Conservation (phyloP, 106 monocot genomes). For the Triglochin maritima region DNA sequence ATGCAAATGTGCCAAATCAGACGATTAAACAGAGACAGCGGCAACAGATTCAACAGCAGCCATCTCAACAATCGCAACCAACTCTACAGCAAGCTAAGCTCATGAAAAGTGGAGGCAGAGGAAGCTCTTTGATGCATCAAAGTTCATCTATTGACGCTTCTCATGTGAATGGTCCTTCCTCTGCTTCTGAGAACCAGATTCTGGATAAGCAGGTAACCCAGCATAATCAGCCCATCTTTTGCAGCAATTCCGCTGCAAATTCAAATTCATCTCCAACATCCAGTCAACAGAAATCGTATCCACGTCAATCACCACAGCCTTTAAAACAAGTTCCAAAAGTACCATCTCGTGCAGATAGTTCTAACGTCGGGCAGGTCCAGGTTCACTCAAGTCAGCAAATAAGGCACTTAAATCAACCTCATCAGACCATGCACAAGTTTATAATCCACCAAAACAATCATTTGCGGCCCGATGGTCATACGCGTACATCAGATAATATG, state of each 20-base stretch:
- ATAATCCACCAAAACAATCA: conserved; percentile 44
- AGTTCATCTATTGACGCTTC: conserved; percentile 37
- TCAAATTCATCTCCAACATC: conserved; percentile 25
- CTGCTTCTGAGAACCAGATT: conserved; percentile 31
- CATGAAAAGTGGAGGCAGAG: conserved; percentile 43
- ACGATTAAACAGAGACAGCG: conserved; percentile 57
- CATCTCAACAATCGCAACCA: conserved; percentile 30
- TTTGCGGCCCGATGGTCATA: conserved; percentile 33
- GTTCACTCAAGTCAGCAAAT: conserved; percentile 29
- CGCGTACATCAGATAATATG: conserved; percentile 17
- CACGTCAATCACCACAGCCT: conserved; percentile 21
- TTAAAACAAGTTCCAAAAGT: conserved; percentile 28
- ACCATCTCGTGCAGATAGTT: conserved; percentile 35
- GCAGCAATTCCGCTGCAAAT: conserved; percentile 27
- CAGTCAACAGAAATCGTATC: conserved; percentile 39
- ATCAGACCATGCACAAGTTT: conserved; percentile 37
- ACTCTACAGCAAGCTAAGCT: conserved; percentile 40
- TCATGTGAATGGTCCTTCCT: conserved; percentile 30
- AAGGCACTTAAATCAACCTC: conserved; percentile 34
- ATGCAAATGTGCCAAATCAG: conserved; percentile 25
- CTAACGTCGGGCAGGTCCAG: conserved; percentile 29
- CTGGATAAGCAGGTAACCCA: conserved; percentile 46
- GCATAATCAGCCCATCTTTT: conserved; percentile 31
- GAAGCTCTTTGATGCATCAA: conserved; percentile 50
- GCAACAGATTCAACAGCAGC: conserved; percentile 47